These are phyloP conservation scores for Paramyrothecium sp. DNA, from an alignment of 2,329 filamentous ascomycete species.

Conservation along the genomic window DNA sequence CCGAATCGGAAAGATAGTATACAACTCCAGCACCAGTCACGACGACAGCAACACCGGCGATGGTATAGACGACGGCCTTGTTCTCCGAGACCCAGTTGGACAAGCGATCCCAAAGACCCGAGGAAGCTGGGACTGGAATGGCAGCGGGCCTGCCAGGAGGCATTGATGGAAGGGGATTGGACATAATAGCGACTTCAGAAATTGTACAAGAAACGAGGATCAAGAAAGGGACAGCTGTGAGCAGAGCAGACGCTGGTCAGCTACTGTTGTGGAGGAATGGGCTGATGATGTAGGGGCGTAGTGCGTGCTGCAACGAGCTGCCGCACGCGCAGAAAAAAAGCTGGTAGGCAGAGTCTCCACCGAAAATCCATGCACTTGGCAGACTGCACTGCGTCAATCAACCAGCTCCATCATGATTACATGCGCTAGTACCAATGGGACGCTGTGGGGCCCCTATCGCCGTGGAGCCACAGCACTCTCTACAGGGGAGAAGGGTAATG, in stretches of 20 bases:
- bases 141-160: conserved; percentile 43
- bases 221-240: conserved; percentile 9
- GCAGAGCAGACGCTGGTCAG: neutral
- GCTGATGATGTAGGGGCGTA: conserved; percentile 30
- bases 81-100: conserved; percentile 92
- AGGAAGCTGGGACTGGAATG: conserved; percentile 54
- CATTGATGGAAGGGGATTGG: conserved; percentile 47
- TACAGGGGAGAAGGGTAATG: no score
- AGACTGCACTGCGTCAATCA: neutral
- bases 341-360: conserved; percentile 10
- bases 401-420: neutral
- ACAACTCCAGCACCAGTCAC: conserved; percentile 88
- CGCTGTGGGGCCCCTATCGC: no score
- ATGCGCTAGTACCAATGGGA: neutral
- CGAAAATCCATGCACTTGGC: conserved; percentile 3
- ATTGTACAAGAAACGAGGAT: conserved; percentile 5
- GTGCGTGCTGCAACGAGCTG: conserved; percentile 26
- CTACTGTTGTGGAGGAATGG: conserved; percentile 17
- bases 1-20: conserved; percentile 75
- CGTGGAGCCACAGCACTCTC: no score
- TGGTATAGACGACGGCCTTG: conserved; percentile 92
- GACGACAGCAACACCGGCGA: conserved; percentile 90
- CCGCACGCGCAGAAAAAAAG: conserved; percentile 29
- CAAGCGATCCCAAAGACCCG: conserved; percentile 84
- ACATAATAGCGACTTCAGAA: conserved; percentile 31